Conservation (phyloP, 2,329 filamentous ascomycete genomes). For the Talaromyces islandicus region DNA sequence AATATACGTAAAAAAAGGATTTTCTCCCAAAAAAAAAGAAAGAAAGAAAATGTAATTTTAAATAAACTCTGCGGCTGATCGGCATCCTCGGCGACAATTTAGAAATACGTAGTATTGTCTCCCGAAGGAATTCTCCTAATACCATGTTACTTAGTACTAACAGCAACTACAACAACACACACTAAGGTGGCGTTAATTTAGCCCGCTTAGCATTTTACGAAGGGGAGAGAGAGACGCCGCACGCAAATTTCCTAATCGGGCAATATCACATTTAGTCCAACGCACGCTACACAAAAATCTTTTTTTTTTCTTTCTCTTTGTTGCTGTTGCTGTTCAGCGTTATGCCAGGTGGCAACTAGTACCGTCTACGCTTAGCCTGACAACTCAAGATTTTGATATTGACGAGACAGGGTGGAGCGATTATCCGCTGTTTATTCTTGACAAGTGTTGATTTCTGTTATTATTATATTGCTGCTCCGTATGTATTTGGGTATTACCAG, state of each 20-base stretch:
- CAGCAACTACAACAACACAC: too few species aligned
- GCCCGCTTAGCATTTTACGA: not conserved
- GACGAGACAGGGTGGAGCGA: too few species aligned
- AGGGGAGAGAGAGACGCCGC: not conserved
- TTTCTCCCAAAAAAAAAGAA: not conserved
- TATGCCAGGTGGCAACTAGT: not conserved
- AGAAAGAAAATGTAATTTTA: not conserved
- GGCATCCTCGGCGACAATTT: not conserved
- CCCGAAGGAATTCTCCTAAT: too few species aligned
- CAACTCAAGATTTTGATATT: not conserved
- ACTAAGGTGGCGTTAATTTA: not conserved
- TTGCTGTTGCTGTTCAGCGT: not conserved
- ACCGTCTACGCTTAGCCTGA: not conserved
- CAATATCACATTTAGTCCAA: not conserved
- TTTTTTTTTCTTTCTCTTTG: not conserved
- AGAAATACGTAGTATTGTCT: not conserved
- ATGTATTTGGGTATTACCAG: not conserved
- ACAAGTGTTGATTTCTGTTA: too few species aligned
- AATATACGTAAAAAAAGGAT: too few species aligned
- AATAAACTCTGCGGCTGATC: not conserved
- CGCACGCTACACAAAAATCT: not conserved
- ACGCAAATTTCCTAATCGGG: not conserved
- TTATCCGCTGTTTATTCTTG: too few species aligned
- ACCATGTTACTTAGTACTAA: too few species aligned
- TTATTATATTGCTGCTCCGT: not conserved